Conservation (phyloP, 176 grass and related monocot species). For the Aegilops tauschii region DNA sequence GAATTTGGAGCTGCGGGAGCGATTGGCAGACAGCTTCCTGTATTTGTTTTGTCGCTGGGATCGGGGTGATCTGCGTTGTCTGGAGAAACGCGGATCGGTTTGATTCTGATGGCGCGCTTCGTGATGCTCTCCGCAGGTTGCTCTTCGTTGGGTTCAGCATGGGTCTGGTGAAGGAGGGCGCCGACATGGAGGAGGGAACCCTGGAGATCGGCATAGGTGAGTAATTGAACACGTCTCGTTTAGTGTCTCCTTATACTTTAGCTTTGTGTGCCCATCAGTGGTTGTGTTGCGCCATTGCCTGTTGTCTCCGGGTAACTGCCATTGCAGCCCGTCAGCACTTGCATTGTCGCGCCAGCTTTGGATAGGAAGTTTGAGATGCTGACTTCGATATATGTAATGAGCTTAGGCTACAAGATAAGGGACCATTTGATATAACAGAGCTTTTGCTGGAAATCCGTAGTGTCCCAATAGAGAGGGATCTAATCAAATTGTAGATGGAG, state of each 20-base stretch:
- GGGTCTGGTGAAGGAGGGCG: slow-evolving; percentile 61
- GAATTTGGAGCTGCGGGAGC: neutral
- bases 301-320: neutral
- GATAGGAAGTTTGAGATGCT: neutral
- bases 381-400: neutral
- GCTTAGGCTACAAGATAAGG: neutral
- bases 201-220: slow-evolving; percentile 85
- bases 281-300: neutral
- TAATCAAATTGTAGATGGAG: neutral
- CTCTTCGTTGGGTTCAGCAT: slow-evolving; percentile 39
- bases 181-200: slow-evolving; percentile 69
- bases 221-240: neutral
- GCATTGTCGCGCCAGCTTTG: neutral
- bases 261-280: neutral
- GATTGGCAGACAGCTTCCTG: neutral
- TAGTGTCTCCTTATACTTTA: neutral
- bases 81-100: neutral
- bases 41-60: neutral
- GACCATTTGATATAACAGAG: neutral
- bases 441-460: neutral
- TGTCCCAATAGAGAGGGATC: neutral
- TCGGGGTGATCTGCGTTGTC: neutral
- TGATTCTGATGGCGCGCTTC: neutral
- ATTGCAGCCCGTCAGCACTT: neutral
- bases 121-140: slow-evolving; percentile 33